A percentile compares a stretch with the other conserved stretches of the same genome.
These are phyloP conservation scores for Fusarium kyushuense DNA, from an alignment of 2,329 filamentous ascomycete species.

Conservation along the genomic window DNA sequence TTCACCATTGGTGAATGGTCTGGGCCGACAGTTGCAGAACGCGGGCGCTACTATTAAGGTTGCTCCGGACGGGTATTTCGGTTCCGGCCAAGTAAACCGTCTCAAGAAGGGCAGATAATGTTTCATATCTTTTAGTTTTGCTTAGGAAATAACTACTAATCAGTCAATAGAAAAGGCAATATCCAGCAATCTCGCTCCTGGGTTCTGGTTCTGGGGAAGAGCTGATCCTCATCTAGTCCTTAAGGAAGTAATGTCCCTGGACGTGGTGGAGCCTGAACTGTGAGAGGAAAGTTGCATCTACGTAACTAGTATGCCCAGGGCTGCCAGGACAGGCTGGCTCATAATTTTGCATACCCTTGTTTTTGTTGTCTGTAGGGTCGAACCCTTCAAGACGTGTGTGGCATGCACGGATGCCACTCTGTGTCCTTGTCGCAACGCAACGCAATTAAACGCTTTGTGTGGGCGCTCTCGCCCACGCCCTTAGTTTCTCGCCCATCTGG, in stretches of 20 bases:
- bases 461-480: conserved; percentile 34
- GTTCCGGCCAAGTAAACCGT: conserved; percentile 12
- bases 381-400: conserved; percentile 41
- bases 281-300: background rate
- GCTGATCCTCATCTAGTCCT: conserved; percentile 32
- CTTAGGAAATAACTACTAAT: background rate
- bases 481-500: conserved; percentile 30
- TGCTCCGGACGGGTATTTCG: conserved; percentile 18
- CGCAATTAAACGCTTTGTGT: conserved; percentile 27
- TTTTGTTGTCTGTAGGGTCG: conserved; percentile 25
- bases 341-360: conserved; percentile 36
- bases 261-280: conserved; percentile 27
- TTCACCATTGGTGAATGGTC: conserved; percentile 30
- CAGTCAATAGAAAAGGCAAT: background rate
- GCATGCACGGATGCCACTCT: conserved; percentile 41
- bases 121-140: conserved; percentile 1
- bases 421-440: conserved; percentile 32
- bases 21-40: conserved; percentile 45
- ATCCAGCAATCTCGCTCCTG: conserved; percentile 11
- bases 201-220: conserved; percentile 15
- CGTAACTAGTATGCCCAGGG: background rate
- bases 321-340: conserved; percentile 18
- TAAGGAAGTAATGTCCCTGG: conserved; percentile 14
- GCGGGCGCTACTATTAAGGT: conserved; percentile 33
- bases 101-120: background rate